phyloP scores from a whole-genome alignment of 345 rosid species.

The Diplotaxis tenuifolia region DNA sequence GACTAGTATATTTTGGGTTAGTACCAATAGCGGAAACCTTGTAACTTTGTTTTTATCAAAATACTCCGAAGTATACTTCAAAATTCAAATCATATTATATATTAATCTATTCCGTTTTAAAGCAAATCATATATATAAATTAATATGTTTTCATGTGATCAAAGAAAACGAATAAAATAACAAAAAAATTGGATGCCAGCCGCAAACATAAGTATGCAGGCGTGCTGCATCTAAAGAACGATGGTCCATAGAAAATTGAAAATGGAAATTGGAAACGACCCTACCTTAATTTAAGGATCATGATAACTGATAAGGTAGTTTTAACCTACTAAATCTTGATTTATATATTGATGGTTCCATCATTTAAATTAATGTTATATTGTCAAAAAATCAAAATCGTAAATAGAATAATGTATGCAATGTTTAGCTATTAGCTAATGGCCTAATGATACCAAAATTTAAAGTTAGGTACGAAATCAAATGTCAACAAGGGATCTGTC shows the following conservation, averaged over 20 bases:
- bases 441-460: constrained; percentile 7
- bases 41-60: not conserved
- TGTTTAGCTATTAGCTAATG: not conserved
- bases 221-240: not conserved
- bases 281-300: not conserved
- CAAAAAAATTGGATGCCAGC: not conserved
- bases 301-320: not conserved
- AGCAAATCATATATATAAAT: too few relatives aligned
- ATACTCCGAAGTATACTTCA: not conserved
- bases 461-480: constrained; percentile 34
- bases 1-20: not conserved
- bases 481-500: constrained; percentile 34
- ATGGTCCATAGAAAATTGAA: not conserved
- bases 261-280: not conserved
- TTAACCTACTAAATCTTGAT: not conserved
- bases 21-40: not conserved
- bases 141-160: too few relatives aligned
- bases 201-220: not conserved
- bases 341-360: not conserved
- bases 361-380: constrained; percentile 9
- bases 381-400: not conserved
- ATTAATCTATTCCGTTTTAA: too few relatives aligned
- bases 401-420: constrained; percentile 5
- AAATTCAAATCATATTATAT: not conserved
- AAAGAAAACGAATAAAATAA: not conserved